phyloP scores from a whole-genome alignment of 129 eudicot genomes.

The Flaveria brownii region DNA sequence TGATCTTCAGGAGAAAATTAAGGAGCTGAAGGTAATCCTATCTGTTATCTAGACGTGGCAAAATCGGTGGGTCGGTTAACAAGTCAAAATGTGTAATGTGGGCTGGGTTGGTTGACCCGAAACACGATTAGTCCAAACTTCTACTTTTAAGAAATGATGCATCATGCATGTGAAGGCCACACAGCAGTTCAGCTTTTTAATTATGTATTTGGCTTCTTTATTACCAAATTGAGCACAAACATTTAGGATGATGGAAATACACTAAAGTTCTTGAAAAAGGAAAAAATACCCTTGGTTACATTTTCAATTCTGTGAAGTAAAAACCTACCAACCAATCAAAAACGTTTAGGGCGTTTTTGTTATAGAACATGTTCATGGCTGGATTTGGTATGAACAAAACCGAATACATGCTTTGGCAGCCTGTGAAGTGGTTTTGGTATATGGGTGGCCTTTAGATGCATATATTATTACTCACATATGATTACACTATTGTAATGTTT shows the following conservation, averaged over 20 bases:
- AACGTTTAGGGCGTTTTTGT: background rate
- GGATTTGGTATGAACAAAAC: background rate
- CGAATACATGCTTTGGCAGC: background rate
- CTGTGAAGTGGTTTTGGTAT: background rate
- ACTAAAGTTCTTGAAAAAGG: too few species aligned
- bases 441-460: background rate
- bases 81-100: background rate
- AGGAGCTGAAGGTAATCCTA: slow-evolving; percentile 62
- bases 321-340: background rate
- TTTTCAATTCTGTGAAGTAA: background rate
- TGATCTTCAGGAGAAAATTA: slow-evolving; percentile 75
- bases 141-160: background rate
- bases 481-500: background rate
- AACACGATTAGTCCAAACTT: slow-evolving; percentile 4
- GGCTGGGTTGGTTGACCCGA: background rate
- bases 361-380: background rate
- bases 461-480: background rate
- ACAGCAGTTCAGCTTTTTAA: background rate
- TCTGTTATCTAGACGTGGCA: slow-evolving; percentile 14
- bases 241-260: background rate
- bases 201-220: background rate
- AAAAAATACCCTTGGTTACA: too few species aligned
- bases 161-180: background rate
- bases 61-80: background rate
- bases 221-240: background rate